A percentile compares a stretch with the other conserved stretches of the same genome.
phyloP scores from a whole-genome alignment of 2,329 filamentous ascomycete genomes.

The Pestalotiopsis sp. region DNA sequence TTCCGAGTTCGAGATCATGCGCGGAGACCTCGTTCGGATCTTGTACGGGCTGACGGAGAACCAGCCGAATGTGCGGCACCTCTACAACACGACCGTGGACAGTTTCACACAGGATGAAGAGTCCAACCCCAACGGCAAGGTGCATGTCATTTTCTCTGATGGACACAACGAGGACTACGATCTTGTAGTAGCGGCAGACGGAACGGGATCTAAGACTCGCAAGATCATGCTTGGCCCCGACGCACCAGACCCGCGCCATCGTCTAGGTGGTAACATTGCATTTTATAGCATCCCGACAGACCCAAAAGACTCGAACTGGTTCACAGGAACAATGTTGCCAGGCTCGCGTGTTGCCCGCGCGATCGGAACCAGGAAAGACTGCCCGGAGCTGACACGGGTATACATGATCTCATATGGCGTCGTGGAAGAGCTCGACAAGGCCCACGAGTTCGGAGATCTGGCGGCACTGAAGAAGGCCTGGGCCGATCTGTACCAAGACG shows the following conservation, averaged over 20 bases:
- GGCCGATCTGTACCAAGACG: slow-evolving; percentile 10
- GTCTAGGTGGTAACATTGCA: background rate
- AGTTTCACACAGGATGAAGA: slow-evolving; percentile 29
- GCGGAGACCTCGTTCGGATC: slow-evolving; percentile 54
- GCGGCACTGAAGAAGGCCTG: slow-evolving; percentile 11
- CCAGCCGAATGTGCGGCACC: slow-evolving; percentile 31
- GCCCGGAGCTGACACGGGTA: slow-evolving; percentile 13
- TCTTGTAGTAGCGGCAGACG: slow-evolving; percentile 58
- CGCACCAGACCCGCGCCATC: slow-evolving; percentile 1
- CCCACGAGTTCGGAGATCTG: slow-evolving; percentile 8
- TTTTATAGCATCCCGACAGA: background rate
- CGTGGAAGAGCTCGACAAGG: slow-evolving; percentile 4
- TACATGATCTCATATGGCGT: slow-evolving; percentile 9
- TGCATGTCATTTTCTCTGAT: slow-evolving; percentile 44
- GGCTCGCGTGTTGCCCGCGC: slow-evolving; percentile 15
- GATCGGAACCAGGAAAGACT: slow-evolving; percentile 15
- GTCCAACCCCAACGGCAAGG: slow-evolving; percentile 24
- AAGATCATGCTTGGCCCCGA: background rate
- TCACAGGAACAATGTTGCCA: background rate
- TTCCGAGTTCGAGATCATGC: slow-evolving; percentile 63
- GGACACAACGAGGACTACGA: slow-evolving; percentile 47
- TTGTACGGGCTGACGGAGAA: slow-evolving; percentile 44
- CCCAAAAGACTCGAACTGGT: background rate
- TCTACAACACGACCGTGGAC: slow-evolving; percentile 34
- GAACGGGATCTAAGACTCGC: slow-evolving; percentile 50